Conservation (phyloP, 257 asterid species). For the Lycium ferocissimum region DNA sequence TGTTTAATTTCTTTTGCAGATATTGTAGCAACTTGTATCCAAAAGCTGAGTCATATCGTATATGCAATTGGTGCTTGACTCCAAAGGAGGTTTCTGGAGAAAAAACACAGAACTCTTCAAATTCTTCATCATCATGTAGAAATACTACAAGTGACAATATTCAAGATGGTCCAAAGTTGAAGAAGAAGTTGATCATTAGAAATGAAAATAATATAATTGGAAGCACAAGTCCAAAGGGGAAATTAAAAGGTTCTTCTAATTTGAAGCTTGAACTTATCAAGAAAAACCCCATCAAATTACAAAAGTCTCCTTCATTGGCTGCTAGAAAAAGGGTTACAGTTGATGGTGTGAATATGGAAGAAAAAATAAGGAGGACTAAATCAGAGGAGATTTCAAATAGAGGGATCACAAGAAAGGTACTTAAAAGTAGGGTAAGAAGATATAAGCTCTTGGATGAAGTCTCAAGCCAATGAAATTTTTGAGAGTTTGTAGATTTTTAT, state of each 20-base stretch:
- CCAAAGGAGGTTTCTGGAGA: constrained; percentile 37
- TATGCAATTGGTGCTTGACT: constrained; percentile 79
- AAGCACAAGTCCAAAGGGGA: constrained; percentile 30
- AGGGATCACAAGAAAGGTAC: constrained; percentile 49
- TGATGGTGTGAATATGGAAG: constrained; percentile 32
- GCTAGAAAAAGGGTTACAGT: constrained; percentile 44
- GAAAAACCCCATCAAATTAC: constrained; percentile 47
- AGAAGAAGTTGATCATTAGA: constrained; percentile 36
- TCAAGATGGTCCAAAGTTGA: constrained; percentile 38
- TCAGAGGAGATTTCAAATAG: constrained; percentile 52
- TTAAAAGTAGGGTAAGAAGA: constrained; percentile 68
- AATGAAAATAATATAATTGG: background rate
- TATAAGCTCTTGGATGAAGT: constrained; percentile 81
- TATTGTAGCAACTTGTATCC: constrained; percentile 81
- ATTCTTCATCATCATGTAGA: constrained; percentile 46
- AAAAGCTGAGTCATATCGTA: constrained; percentile 48
- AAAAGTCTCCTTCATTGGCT: constrained; percentile 36
- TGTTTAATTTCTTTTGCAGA: constrained; percentile 39
- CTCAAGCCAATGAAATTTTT: constrained; percentile 41
- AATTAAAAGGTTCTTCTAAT: constrained; percentile 28
- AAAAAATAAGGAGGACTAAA: constrained; percentile 54
- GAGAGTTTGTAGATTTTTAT: background rate
- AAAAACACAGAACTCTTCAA: constrained; percentile 36
- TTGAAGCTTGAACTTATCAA: constrained; percentile 28
- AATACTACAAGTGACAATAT: constrained; percentile 27